A percentile compares a stretch with the other conserved stretches of the same genome.
These are phyloP conservation scores for Hevea brasiliensis DNA, from an alignment of 345 rosid species.

Conservation along the genomic window DNA sequence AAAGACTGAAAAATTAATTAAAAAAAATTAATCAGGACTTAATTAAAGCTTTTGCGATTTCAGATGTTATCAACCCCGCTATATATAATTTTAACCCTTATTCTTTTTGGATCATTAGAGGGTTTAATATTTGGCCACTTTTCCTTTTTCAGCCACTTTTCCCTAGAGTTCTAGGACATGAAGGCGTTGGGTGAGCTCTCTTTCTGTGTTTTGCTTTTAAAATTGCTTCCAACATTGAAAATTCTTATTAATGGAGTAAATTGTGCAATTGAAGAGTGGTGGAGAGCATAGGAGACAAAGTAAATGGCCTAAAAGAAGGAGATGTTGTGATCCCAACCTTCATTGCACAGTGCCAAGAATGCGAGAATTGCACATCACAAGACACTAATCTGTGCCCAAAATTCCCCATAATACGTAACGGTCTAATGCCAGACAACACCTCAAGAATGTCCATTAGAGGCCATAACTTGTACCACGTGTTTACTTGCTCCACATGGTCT, in stretches of 20 bases:
- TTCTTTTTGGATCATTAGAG: too few species aligned
- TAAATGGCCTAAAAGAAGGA: conserved; percentile 48
- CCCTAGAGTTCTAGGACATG: conserved; percentile 78
- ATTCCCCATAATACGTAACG: conserved; percentile 32
- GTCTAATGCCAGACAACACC: conserved; percentile 52
- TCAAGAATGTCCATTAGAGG: conserved; percentile 58
- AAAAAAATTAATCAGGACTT: too few species aligned
- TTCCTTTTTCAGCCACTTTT: conserved; percentile 40
- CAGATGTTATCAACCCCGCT: too few species aligned
- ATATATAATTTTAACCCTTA: too few species aligned
- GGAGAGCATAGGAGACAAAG: conserved; percentile 67
- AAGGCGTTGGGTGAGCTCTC: conserved; percentile 64
- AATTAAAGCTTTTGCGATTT: too few species aligned
- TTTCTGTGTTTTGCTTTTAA: background rate
- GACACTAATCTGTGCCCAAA: conserved; percentile 52
- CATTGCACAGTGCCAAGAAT: conserved; percentile 55
- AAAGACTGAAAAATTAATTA: too few species aligned
- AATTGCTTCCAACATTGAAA: too few species aligned
- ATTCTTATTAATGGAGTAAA: background rate
- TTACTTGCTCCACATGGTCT: conserved; percentile 62
- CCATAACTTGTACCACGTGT: conserved; percentile 43
- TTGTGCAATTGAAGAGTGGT: conserved; percentile 38
- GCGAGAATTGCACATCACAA: conserved; percentile 50
- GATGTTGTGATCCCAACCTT: conserved; percentile 57
- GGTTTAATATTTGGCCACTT: too few species aligned